Percentiles rank a stretch among this genome's conserved stretches.
Evolutionary conservation across 1,284 basidiomycete species (phyloP).

Genomic region (Xerocomus minutiporus): DNA sequence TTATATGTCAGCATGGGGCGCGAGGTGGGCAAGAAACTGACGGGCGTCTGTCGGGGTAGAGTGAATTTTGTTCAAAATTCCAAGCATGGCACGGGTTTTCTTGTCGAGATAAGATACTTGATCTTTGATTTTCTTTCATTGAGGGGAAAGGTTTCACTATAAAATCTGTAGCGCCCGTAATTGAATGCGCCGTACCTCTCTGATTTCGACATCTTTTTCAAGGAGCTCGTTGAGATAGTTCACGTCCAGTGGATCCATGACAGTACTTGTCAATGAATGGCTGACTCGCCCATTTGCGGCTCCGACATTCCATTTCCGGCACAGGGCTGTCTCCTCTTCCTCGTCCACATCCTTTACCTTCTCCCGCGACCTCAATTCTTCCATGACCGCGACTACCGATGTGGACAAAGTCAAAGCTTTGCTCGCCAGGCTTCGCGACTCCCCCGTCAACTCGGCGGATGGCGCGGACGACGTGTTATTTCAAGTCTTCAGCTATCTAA

Average conservation of each 20-base stretch:
- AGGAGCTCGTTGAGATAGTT: constrained; percentile 50
- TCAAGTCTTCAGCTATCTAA: constrained; percentile 54
- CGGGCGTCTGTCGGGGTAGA: constrained; percentile 61
- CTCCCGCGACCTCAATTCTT: constrained; percentile 1
- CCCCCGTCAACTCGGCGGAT: constrained; percentile 47
- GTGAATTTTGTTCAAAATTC: constrained; percentile 69
- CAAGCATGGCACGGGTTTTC: constrained; percentile 60
- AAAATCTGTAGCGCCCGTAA: constrained; percentile 18
- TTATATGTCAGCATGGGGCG: constrained; percentile 8
- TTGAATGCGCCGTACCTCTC: constrained; percentile 41
- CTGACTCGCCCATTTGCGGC: constrained; percentile 5
- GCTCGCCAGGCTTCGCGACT: constrained; percentile 50
- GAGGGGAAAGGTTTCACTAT: constrained; percentile 6
- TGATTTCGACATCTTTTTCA: constrained; percentile 48
- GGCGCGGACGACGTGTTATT: constrained; percentile 49
- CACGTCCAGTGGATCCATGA: constrained; percentile 56
- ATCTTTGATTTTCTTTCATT: constrained; percentile 66
- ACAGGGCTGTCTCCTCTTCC: neutral
- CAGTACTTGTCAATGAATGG: neutral
- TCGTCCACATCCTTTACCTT: neutral
- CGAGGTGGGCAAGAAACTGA: constrained; percentile 33
- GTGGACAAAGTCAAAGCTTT: constrained; percentile 39
- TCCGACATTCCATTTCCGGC: constrained; percentile 2
- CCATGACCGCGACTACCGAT: constrained; percentile 27
- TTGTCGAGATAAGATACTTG: constrained; percentile 70